phyloP scores from a whole-genome alignment of 2,329 filamentous ascomycete genomes.

The Arthrobotrys entomopaga region DNA sequence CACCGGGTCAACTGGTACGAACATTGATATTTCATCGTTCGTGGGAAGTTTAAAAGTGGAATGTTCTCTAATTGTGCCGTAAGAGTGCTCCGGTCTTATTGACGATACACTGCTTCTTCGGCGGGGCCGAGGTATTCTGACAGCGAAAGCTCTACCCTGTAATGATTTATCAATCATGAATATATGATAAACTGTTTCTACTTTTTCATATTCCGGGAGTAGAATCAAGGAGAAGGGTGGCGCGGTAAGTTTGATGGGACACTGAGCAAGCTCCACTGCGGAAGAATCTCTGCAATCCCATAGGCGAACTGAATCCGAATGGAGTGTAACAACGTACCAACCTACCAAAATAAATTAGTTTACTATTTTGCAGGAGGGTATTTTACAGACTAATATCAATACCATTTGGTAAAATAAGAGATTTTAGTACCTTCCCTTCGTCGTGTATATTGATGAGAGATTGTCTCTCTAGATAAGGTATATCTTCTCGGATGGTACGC shows the following conservation, averaged over 20 bases:
- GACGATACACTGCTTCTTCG: constrained; percentile 51
- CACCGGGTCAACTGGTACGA: constrained; percentile 86
- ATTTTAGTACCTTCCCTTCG: constrained; percentile 78
- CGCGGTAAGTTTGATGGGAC: constrained; percentile 70
- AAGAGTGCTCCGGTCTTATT: constrained; percentile 39
- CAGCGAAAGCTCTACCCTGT: constrained; percentile 36
- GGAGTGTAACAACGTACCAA: constrained; percentile 75
- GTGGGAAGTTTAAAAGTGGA: constrained; percentile 63
- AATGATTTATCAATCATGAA: constrained; percentile 49
- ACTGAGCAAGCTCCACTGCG: constrained; percentile 70
- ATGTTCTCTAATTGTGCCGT: constrained; percentile 61
- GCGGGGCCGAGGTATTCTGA: constrained; percentile 47
- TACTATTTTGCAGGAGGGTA: background rate
- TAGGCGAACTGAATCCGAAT: constrained; percentile 75
- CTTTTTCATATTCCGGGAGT: constrained; percentile 73
- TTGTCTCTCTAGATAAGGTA: constrained; percentile 60
- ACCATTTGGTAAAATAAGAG: constrained; percentile 79
- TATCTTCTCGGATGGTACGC: constrained; percentile 35
- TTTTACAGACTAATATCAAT: background rate
- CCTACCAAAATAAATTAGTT: constrained; percentile 45
- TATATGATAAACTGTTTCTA: constrained; percentile 57
- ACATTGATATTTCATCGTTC: constrained; percentile 53
- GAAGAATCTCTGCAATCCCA: constrained; percentile 78
- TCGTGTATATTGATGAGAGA: constrained; percentile 71
- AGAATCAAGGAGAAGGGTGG: constrained; percentile 83